These are phyloP conservation scores for Arthrobotrys musiformis DNA, from an alignment of 2,329 filamentous ascomycete genomes.

Conservation along the genomic window DNA sequence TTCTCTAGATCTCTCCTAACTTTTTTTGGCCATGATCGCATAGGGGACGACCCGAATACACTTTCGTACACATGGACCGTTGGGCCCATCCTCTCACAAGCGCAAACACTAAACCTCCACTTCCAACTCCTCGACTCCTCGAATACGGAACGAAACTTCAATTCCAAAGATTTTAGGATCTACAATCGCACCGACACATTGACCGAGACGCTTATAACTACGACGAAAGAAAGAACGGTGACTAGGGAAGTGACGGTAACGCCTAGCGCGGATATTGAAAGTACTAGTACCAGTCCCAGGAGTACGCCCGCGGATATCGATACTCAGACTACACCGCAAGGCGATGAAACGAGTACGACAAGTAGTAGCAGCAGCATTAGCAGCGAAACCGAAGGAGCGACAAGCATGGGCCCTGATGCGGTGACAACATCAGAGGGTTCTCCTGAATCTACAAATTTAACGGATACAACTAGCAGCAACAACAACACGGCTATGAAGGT, in stretches of 20 bases:
- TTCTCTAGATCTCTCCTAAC: background rate
- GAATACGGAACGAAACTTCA: slow-evolving; percentile 18
- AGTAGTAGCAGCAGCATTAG: too few species aligned
- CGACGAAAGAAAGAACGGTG: slow-evolving; percentile 9
- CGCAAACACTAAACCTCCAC: slow-evolving; percentile 27
- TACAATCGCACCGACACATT: slow-evolving; percentile 20
- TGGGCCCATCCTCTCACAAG: slow-evolving; percentile 11
- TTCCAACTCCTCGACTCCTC: slow-evolving; percentile 25
- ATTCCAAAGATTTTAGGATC: slow-evolving; percentile 35
- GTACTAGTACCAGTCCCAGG: background rate
- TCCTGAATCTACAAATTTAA: background rate
- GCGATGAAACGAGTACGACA: background rate
- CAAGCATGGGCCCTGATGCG: background rate
- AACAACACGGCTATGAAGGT: slow-evolving; percentile 24
- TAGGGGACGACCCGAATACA: slow-evolving; percentile 3
- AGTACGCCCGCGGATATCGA: background rate
- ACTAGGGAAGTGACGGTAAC: slow-evolving; percentile 32
- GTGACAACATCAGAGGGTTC: background rate
- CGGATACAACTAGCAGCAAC: background rate
- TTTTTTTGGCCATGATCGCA: background rate
- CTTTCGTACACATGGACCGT: slow-evolving; percentile 20
- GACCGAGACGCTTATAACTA: slow-evolving; percentile 12
- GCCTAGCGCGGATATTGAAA: background rate
- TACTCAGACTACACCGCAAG: background rate
- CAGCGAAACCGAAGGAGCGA: background rate